A percentile compares a stretch with the other conserved stretches of the same genome.
Conservation (phyloP, 768 basidiomycete genomes). For the Trametes cinnabarina region DNA sequence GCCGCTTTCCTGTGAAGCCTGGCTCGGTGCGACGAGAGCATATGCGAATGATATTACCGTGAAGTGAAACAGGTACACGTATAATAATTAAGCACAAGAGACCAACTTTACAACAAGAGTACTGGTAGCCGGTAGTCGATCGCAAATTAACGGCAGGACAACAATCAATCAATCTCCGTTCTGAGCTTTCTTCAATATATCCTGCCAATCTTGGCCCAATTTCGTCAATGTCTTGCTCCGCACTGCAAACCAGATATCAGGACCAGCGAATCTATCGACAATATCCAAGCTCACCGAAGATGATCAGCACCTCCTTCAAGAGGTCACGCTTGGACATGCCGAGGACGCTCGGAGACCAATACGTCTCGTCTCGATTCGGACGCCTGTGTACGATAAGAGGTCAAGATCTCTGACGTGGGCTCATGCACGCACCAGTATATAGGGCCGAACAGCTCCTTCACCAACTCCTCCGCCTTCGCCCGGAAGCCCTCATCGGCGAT, state of each 20-base stretch:
- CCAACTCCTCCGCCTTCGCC: slow-evolving; percentile 86
- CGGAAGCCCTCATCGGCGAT: slow-evolving; percentile 88
- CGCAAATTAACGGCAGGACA: no score
- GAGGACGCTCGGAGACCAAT: slow-evolving; percentile 68
- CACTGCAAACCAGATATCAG: slow-evolving; percentile 39
- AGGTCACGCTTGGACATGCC: slow-evolving; percentile 81
- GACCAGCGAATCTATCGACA: no score
- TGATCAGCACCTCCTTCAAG: slow-evolving; percentile 71
- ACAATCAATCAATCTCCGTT: slow-evolving; percentile 23
- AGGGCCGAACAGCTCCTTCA: slow-evolving; percentile 88
- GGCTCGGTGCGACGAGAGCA: no score
- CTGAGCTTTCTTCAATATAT: slow-evolving; percentile 62
- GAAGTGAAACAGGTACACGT: no score
- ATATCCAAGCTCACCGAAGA: slow-evolving; percentile 62
- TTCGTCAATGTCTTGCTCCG: slow-evolving; percentile 73
- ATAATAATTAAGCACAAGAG: no score
- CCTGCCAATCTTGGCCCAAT: slow-evolving; percentile 81
- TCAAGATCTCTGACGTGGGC: neutral
- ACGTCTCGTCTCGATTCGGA: slow-evolving; percentile 59
- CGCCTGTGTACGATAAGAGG: slow-evolving; percentile 46
- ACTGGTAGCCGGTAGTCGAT: no score
- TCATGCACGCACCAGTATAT: slow-evolving; percentile 71
- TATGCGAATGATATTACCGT: no score
- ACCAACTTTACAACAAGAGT: neutral
- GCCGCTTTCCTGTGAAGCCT: no score